Evolutionary conservation across 1,139 yeast species (phyloP), one percentile per base, ranked within the genome.

Genomic region (Sugiyamaella neomexicana): DNA sequence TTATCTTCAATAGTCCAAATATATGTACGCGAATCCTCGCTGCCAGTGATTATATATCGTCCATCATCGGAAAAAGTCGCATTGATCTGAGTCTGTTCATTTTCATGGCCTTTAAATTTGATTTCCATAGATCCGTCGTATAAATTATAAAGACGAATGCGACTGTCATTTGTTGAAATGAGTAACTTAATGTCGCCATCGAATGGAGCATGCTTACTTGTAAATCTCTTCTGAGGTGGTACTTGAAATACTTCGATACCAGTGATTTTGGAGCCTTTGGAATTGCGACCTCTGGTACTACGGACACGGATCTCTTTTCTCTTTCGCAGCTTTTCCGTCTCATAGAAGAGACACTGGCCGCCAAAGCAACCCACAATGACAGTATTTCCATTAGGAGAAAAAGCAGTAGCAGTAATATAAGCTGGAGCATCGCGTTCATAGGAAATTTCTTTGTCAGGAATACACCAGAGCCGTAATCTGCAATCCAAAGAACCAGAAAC

Each of bases 401-500:
- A 83, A 1, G 80, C 79, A 36, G 85, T 76, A 1, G 95, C 88
- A 0, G 95, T 87, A 10, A 88, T 80, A 56, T 84, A 70, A 50
- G 72, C 76, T 0, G 76, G 72, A 1, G 79, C 69, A 50, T 73
- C 73, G 23, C 69, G 68, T 54, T 71, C 67, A 60, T 67, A 78
- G 16, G 77, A 69, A 13, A 84, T 83, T 52, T 83, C 82, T 56
- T 82, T 82, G 57, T 90, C 97, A 43, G 91, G 75, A 36, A 91
- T 84, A 2, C 93, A 86, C 96, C 97, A 89, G 20, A 91, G 72
- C 55, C 95, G 72, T n/a, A 89, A 77, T 42, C 80, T 76, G 59
- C 87, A 86, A 66, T 89, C 97, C 59, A 90, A 75, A 46, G 95
- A 86, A 1, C 96, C 95, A 59, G 91, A 85, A 2, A 87, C 70